Evolutionary conservation across 2,329 filamentous ascomycete species (phyloP).

Genomic region (Helotiales sp.): DNA sequence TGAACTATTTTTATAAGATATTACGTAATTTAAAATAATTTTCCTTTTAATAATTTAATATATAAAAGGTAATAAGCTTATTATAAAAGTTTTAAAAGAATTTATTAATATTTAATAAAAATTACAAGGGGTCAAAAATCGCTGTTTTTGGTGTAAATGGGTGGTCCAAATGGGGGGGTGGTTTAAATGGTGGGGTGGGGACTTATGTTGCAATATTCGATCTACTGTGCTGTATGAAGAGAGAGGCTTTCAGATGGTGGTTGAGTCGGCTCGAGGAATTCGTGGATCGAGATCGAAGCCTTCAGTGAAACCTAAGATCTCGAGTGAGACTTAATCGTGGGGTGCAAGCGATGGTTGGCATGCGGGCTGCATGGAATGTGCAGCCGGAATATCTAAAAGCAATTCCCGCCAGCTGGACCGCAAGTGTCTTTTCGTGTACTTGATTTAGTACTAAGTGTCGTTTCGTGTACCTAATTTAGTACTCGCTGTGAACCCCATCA

Average conservation of each 20-base stretch:
- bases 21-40: too few relatives aligned
- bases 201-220: neutral
- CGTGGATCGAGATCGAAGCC: too few relatives aligned
- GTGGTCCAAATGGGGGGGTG: too few relatives aligned
- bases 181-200: too few relatives aligned
- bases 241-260: neutral
- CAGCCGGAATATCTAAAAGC: neutral
- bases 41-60: too few relatives aligned
- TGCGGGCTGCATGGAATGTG: neutral
- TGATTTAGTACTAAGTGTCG: neutral
- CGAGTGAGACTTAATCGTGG: neutral
- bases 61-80: too few relatives aligned
- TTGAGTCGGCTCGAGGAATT: neutral
- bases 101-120: too few relatives aligned
- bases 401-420: neutral
- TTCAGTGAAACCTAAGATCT: neutral
- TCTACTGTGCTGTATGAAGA: neutral
- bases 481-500: neutral
- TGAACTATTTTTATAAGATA: too few relatives aligned
- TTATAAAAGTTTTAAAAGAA: too few relatives aligned
- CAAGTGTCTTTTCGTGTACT: neutral
- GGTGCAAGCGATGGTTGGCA: neutral
- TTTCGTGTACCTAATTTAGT: neutral
- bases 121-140: too few relatives aligned
- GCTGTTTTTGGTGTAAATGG: too few relatives aligned